Conservation (phyloP, 768 basidiomycete species). For the Brasilioporus rufonigricans region DNA sequence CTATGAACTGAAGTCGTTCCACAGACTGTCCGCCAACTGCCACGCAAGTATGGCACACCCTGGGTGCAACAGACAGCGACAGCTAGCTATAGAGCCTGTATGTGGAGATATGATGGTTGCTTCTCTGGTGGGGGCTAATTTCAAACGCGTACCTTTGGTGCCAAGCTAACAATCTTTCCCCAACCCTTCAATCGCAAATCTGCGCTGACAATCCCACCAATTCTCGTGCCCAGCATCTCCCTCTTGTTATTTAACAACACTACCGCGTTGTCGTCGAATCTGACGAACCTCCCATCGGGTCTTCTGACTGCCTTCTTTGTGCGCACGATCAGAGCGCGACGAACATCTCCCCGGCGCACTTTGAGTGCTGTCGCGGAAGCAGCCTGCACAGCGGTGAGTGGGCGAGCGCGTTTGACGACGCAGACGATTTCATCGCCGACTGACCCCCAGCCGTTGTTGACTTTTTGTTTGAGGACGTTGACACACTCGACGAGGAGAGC, state of each 20-base stretch:
- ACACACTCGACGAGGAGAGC: conserved; percentile 94
- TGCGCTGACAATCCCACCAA: conserved; percentile 90
- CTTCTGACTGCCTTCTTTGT: conserved; percentile 83
- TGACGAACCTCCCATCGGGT: conserved; percentile 82
- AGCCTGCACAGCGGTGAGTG: conserved; percentile 64
- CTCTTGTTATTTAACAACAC: conserved; percentile 94
- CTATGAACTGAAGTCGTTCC: not conserved
- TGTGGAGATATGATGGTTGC: not conserved
- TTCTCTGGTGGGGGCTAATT: not conserved
- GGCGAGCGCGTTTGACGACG: conserved; percentile 89
- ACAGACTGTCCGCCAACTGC: not conserved
- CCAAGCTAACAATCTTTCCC: conserved; percentile 90
- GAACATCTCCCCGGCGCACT: conserved; percentile 89
- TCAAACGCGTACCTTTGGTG: conserved; percentile 66
- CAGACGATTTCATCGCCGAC: conserved; percentile 97
- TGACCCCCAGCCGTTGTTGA: conserved; percentile 90
- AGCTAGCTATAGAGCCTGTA: conserved; percentile 18
- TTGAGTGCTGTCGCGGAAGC: conserved; percentile 80
- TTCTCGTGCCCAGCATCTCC: conserved; percentile 93
- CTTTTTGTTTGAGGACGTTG: conserved; percentile 94
- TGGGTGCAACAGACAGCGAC: not conserved
- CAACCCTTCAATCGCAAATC: conserved; percentile 90
- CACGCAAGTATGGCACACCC: not conserved
- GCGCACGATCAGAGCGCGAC: conserved; percentile 93
- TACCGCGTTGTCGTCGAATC: conserved; percentile 96